Percentiles rank a stretch among this genome's conserved stretches.
Evolutionary conservation across 495 filamentous ascomycete species (phyloP).

Genomic region (Penicillium manginii): DNA sequence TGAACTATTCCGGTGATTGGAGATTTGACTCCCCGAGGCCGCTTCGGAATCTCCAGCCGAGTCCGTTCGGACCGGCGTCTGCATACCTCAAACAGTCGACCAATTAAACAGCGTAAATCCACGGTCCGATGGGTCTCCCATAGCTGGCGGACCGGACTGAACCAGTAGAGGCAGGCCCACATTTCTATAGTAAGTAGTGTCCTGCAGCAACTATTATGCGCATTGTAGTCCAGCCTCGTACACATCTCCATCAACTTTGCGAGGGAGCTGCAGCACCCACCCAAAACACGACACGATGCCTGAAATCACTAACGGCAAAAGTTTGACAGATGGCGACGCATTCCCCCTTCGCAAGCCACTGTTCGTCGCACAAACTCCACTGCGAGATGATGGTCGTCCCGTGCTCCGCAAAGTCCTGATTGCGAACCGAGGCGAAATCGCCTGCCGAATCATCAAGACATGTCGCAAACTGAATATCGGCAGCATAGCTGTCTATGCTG

Average conservation of each 20-base stretch:
- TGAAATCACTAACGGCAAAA: conserved; percentile 3
- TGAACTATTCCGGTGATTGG: background rate
- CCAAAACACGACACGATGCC: conserved; percentile 4
- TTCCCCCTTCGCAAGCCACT: conserved; percentile 19
- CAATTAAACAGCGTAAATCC: background rate
- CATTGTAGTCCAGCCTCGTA: background rate
- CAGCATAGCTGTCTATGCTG: conserved; percentile 51
- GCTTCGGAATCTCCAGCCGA: background rate
- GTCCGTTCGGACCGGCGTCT: background rate
- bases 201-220: background rate
- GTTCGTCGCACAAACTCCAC: conserved; percentile 20
- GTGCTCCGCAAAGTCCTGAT: conserved; percentile 28
- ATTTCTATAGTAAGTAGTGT: background rate
- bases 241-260: background rate
- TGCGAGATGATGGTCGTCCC: conserved; percentile 16
- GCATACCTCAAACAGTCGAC: background rate
- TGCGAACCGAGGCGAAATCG: conserved; percentile 59
- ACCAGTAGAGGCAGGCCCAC: background rate
- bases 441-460: conserved; percentile 46
- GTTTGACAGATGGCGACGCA: background rate
- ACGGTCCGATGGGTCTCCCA: background rate
- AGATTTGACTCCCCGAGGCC: background rate
- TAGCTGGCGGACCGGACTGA: background rate
- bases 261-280: background rate
- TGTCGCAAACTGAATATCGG: conserved; percentile 40